These are phyloP conservation scores for Parathielavia hyrcaniae DNA, from an alignment of 495 filamentous ascomycete genomes.

Conservation along the genomic window DNA sequence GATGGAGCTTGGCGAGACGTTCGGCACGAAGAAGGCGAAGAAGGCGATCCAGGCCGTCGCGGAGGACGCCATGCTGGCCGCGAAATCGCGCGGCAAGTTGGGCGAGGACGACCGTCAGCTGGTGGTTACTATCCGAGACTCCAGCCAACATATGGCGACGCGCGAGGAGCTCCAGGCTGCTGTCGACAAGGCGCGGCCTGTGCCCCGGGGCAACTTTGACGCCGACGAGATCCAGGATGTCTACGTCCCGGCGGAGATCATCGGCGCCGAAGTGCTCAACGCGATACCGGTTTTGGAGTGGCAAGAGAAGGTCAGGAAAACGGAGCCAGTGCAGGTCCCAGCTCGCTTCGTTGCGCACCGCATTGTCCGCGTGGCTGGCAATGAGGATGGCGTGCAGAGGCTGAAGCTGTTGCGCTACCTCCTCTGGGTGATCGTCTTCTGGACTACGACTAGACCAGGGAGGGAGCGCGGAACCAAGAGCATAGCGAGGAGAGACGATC, in stretches of 20 bases:
- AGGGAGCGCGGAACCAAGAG: conserved; percentile 38
- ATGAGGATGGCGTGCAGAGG: conserved; percentile 49
- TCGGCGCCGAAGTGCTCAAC: conserved; percentile 54
- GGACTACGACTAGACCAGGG: conserved; percentile 31
- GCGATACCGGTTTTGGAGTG: conserved; percentile 66
- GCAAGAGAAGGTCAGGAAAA: conserved; percentile 57
- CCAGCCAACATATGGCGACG: conserved; percentile 52
- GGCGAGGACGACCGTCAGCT: conserved; percentile 55
- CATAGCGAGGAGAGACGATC: conserved; percentile 44
- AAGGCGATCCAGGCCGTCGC: conserved; percentile 72
- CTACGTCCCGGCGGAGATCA: conserved; percentile 64
- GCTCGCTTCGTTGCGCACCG: conserved; percentile 63
- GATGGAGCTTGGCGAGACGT: conserved; percentile 73
- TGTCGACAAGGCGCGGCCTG: conserved; percentile 65
- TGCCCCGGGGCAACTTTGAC: conserved; percentile 67
- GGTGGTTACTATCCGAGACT: conserved; percentile 55
- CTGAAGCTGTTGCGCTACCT: conserved; percentile 64
- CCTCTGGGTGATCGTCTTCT: conserved; percentile 59
- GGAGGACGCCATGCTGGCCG: conserved; percentile 64
- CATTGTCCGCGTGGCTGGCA: conserved; percentile 50
- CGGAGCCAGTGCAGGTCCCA: conserved; percentile 49
- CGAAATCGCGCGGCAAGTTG: conserved; percentile 39
- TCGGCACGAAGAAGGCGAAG: conserved; percentile 90
- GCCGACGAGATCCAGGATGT: conserved; percentile 73
- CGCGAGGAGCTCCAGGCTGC: conserved; percentile 57